These are phyloP conservation scores for Solanum clarkiae DNA, from an alignment of 257 asterid genomes.

Conservation along the genomic window DNA sequence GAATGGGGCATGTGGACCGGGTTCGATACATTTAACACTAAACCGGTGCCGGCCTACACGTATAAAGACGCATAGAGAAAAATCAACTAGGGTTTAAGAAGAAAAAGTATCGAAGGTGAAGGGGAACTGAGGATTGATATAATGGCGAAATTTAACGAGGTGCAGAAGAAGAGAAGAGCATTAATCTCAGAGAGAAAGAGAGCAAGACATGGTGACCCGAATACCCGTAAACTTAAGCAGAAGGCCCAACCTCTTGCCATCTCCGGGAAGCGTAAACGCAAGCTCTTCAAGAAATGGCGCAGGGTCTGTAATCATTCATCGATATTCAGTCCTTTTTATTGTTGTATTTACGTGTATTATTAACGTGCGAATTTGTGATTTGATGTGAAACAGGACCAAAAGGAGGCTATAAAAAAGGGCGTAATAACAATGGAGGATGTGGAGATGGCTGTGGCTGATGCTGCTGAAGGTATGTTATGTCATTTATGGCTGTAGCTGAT, in stretches of 20 bases:
- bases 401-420: slow-evolving; percentile 57
- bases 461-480: neutral
- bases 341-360: neutral
- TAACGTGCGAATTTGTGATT: neutral
- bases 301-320: slow-evolving; percentile 31
- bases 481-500: neutral
- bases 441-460: slow-evolving; percentile 66
- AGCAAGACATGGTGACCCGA: slow-evolving; percentile 41
- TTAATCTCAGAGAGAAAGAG: slow-evolving; percentile 47
- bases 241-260: slow-evolving; percentile 34
- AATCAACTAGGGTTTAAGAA: neutral
- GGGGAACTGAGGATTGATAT: neutral
- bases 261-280: slow-evolving; percentile 91
- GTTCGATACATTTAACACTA: neutral
- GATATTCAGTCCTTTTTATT: neutral
- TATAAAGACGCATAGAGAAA: neutral
- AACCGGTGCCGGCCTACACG: neutral
- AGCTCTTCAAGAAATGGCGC: slow-evolving; percentile 69
- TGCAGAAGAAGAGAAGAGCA: slow-evolving; percentile 62
- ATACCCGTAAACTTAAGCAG: slow-evolving; percentile 45
- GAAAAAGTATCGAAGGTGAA: neutral
- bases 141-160: slow-evolving; percentile 67
- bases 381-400: slow-evolving; percentile 46
- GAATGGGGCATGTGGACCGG: neutral
- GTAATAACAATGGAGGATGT: slow-evolving; percentile 66